Base-by-base conservation (phyloP, 2,329 filamentous ascomycete species). In the Alternaria arborescens region DNA sequence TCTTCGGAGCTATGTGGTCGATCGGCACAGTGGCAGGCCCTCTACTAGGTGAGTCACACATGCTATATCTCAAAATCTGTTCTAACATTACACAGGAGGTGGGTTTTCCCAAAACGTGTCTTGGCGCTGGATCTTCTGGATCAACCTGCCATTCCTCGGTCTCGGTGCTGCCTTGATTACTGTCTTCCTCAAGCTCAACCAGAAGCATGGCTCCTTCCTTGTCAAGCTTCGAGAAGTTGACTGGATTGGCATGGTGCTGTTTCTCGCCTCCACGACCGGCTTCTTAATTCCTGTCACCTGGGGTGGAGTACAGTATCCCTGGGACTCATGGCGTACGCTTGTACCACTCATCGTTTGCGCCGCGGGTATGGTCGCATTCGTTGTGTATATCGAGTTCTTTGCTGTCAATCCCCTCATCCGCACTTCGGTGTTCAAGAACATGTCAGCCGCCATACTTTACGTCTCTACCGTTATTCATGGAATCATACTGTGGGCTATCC, bases 101-200 rank as follows among this genome's bases (percentile, higher is more conserved):
- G 85, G 81, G 2, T 85, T 88, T 60, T 80, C 84, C 3, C 79
- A 86, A 57, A 78, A 82, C 43, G 80, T 81, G 1, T 77, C 76
- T 1, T 88, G 87, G 88, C 77, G 84, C 8, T 90, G 87, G 87
- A 84, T 90, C 11, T 89, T 89, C 70, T 91, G 85, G 82, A 82
- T 89, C 66, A 90, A 89, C 65, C 76, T 89, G 2, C 86, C 87
- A 2, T 84, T 89, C 68, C 80, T 83, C 30, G 84, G 78, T 2
- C 58, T 86, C n/a, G 83, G 82, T 3, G 73, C 79, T 16, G 65
- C 82, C 38, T 74, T 86, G 64, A 77, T 86, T 16, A 75, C 82
- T 0, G 43, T 87, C 24, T 88, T 87, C 74, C 77, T 89, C 14
- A 80, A 82, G n/a, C 79, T 87, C 44, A 80, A 83, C 55, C 78